phyloP scores from a whole-genome alignment of 129 eudicot genomes.

The Smallanthus sonchifolius region DNA sequence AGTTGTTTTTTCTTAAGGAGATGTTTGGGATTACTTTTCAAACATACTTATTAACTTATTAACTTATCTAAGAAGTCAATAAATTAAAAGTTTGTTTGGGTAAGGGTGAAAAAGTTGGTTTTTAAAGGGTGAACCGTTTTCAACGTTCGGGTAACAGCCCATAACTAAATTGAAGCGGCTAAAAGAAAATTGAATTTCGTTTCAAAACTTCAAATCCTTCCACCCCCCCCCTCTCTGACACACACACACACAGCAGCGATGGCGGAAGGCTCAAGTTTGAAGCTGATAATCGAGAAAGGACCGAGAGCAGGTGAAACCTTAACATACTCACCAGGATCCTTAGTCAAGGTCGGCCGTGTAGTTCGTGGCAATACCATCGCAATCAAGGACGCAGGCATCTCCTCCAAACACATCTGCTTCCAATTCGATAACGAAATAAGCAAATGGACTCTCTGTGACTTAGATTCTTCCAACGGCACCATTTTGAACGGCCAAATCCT shows the following conservation, averaged over 20 bases:
- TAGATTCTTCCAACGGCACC: conserved; percentile 80
- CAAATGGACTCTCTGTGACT: conserved; percentile 51
- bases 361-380: conserved; percentile 51
- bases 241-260: conserved; percentile 10
- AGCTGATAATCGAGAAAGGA: conserved; percentile 65
- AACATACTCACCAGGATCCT: conserved; percentile 34
- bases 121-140: too few relatives aligned
- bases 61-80: too few relatives aligned
- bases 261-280: conserved; percentile 35
- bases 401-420: conserved; percentile 66
- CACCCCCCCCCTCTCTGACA: neutral
- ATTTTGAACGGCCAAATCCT: conserved; percentile 33
- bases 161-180: too few relatives aligned
- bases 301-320: conserved; percentile 60
- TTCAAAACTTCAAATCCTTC: neutral
- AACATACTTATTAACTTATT: too few relatives aligned
- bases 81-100: too few relatives aligned
- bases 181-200: too few relatives aligned
- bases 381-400: conserved; percentile 73
- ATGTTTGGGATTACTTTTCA: too few relatives aligned
- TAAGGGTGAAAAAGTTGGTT: too few relatives aligned
- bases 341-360: conserved; percentile 53
- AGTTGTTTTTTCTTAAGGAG: too few relatives aligned
- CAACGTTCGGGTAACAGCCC: too few relatives aligned
- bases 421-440: conserved; percentile 28